These are phyloP conservation scores for Kondoa subrosea DNA, from an alignment of 768 basidiomycete species.

Conservation along the genomic window DNA sequence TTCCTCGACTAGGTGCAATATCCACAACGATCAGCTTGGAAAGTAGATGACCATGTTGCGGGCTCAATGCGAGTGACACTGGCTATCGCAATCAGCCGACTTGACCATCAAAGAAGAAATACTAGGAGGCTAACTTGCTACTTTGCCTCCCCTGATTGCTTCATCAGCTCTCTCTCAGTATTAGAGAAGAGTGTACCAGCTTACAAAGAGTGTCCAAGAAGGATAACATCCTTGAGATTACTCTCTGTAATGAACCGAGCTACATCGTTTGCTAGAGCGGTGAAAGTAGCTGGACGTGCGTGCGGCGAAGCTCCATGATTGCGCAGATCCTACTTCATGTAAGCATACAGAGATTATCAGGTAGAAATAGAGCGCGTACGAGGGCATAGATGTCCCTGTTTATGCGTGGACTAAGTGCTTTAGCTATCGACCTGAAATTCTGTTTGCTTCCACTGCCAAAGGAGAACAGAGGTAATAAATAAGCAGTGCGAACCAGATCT, in stretches of 20 bases:
- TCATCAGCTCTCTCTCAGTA: background rate
- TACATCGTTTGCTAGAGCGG: slow-evolving; percentile 63
- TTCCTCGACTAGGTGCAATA: slow-evolving; percentile 50
- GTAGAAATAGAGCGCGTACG: slow-evolving; percentile 31
- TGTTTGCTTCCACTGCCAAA: slow-evolving; percentile 72
- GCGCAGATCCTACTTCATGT: slow-evolving; percentile 51
- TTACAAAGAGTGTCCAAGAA: slow-evolving; percentile 82
- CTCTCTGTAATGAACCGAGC: slow-evolving; percentile 44
- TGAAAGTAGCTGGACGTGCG: slow-evolving; percentile 52
- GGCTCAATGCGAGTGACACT: slow-evolving; percentile 28
- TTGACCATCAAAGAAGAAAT: no score
- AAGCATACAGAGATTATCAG: background rate
- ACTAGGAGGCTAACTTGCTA: no score
- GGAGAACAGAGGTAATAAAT: background rate
- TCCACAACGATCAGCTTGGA: slow-evolving; percentile 62
- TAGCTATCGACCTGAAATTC: slow-evolving; percentile 70
- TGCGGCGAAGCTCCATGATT: slow-evolving; percentile 79
- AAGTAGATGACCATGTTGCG: slow-evolving; percentile 39
- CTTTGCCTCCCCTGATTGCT: slow-evolving; percentile 49
- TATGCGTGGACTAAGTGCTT: slow-evolving; percentile 51
- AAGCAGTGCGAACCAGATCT: background rate
- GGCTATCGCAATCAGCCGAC: no score
- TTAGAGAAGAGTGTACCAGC: slow-evolving; percentile 26
- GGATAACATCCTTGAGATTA: slow-evolving; percentile 43
- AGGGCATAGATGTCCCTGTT: slow-evolving; percentile 55